Evolutionary conservation across 2,329 filamentous ascomycete genomes (phyloP), one percentile per base, ranked within the genome.

Genomic region (Calonectria honghensis): DNA sequence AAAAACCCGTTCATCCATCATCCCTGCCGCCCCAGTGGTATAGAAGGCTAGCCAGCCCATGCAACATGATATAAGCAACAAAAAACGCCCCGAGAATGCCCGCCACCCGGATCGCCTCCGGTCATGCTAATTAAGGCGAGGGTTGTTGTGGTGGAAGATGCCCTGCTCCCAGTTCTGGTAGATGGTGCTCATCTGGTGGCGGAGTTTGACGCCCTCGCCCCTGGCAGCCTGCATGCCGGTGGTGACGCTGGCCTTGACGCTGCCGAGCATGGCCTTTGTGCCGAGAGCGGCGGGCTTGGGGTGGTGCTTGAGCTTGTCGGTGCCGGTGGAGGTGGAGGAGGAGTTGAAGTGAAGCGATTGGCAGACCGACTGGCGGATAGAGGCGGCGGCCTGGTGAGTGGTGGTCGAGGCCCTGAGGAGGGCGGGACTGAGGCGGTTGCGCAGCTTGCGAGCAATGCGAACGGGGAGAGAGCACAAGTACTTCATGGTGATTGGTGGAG

Each of bases 311-410:
- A 80, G 59, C 69, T 79, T 79, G 48, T 77, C 77, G 64, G 77
- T 73, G 52, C 68, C 68, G 20, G 29, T 57, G 20, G 39, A 9
- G 54, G 52, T 45, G 20, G 31, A 14, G 67, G 37, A 69, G 32
- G 73, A 73, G 57, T 74, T 68, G 75, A 75, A 78, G 63, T 77
- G 77, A 37, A 80, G 68, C 29, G 79, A 80, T 66, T 79, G 76
- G 68, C 79, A 70, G 39, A 81, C 71, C 27, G 79, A 80, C 54
- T 79, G 73, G 66, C 79, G 73, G 51, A 81, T 70, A n/a, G 79
- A 80, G 54, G 79, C 74, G 31, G 73, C 73, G 35, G 78, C 77
- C 31, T 73, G 68, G 52, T 74, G 76, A 3, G 77, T 78, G 37
- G 79, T 77, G 29, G 77, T 72, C 13, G 73, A 75, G n/a, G 78